A percentile compares a stretch with the other conserved stretches of the same genome.
Evolutionary conservation across 129 eudicot genomes (phyloP).

Genomic region (Arctium minus): DNA sequence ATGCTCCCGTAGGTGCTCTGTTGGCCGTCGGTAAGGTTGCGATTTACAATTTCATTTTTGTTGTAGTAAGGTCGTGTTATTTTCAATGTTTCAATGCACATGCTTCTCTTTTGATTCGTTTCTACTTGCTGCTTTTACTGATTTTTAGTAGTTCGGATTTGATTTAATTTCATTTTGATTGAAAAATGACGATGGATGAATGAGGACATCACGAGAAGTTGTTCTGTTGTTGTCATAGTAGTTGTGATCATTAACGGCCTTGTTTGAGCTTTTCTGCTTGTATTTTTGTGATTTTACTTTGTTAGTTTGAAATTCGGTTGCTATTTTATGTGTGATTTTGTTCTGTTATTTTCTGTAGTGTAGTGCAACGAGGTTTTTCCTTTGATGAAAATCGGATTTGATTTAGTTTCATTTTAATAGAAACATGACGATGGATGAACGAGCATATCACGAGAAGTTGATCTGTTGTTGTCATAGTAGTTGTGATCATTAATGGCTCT

Average conservation of each 20-base stretch:
- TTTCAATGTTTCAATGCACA: conserved; percentile 6
- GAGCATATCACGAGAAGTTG: background rate
- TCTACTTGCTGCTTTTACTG: background rate
- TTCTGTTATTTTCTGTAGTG: background rate
- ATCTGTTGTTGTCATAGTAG: background rate
- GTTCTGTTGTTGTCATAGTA: background rate
- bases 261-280: conserved; percentile 4
- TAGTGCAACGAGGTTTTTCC: background rate
- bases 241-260: background rate
- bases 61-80: background rate
- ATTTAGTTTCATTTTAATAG: background rate
- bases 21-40: background rate
- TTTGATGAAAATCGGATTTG: background rate
- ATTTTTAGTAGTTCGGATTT: background rate
- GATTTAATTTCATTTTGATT: background rate
- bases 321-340: background rate
- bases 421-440: conserved; percentile 9
- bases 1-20: background rate
- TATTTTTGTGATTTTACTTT: conserved; percentile 2
- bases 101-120: conserved; percentile 7
- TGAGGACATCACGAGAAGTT: background rate
- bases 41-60: background rate
- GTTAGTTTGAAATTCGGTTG: background rate
- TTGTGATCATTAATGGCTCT: background rate
- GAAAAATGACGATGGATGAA: conserved; percentile 13